Base-by-base conservation (phyloP, 2,329 filamentous ascomycete genomes). In the Cladophialophora chaetospira region DNA sequence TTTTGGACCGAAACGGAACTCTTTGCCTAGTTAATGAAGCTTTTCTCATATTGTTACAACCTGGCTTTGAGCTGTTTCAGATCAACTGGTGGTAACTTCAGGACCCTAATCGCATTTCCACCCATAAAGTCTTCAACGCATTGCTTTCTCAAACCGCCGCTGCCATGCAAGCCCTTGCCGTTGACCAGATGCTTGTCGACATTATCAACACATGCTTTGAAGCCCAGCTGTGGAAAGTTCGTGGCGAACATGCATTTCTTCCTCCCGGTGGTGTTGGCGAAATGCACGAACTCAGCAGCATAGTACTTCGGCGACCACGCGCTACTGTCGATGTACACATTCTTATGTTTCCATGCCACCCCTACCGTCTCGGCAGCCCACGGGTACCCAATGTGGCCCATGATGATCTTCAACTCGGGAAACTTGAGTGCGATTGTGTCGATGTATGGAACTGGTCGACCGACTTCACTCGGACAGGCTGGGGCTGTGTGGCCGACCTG, bases 401-500 rank as follows among this genome's bases (percentile, higher is more conserved):
- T 57, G 38, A 66, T 61, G 52, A 67, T 65, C 46, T 62, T 63
- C 25, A 67, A 49, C 6, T 53, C 17, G 4, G 64, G 65, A 42
- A 67, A 67, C 28, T 65, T 62, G 23, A 67, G 62, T 10, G 65
- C 64, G 29, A 67, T 62, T 5, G 35, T 45, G 48, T 68, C 66
- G 45, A 65, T 66, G 38, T 69, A 67, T 26, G 65, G 66, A 23
- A 68, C 61, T 9, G 67, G 67, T 9, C 66, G 58, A 8, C 66
- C 67, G 23, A 64, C 57, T 35, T 69, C 67, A 51, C 65, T 68
- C 8, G 64, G 65, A 48, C 67, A 68, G 1, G 61, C 38, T 3
- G 66, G 65, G 1, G 45, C 67, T 10, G 67, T 68, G 49, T 69
- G 67, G 2, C 65, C 66, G 11, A 68, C 66, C 48, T 68, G 67